Evolutionary conservation across 768 basidiomycete genomes (phyloP), one percentile per base, ranked within the genome.

Genomic region (Rhizopogon rudus): DNA sequence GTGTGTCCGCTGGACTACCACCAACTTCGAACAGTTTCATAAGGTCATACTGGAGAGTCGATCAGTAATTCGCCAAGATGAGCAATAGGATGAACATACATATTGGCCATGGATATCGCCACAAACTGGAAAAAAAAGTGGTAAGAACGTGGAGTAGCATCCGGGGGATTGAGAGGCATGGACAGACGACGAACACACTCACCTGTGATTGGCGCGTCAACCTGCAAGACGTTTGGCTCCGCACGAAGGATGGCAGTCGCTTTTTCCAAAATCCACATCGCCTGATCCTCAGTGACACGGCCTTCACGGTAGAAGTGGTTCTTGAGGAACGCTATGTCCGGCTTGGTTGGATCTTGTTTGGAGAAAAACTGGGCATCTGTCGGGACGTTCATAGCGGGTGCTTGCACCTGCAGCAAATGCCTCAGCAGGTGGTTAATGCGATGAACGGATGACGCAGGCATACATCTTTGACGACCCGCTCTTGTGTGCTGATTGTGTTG

Each of bases 91-190:
- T 52, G 37, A 53, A 63, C 90, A 69, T 63, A 97, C 96, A 75
- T 99, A 99, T 91, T 99, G 96, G 1, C 96, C 96, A 64, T 98
- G 96, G 44, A 98, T 97, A 74, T 98, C 96, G 46, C 96, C 97
- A 70, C 96, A 98, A 39, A 94, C 93, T 93, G 63, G n/a, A 20
- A 54, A 57, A 40, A 51, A 54, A 55, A 17, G 39, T 17, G 37
- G 20, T 44, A 14, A 56, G 25, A 48, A 33, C 3, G 35, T 37
- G 1, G 14, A 29, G 63, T 29, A 61, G 55, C 28, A 44, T 22
- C 37, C 6, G 16, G n/a, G 52, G 35, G 17, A 39, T n/a, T 17
- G 40, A 25, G 4, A 25, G 25, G 25, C 25, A 25, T 25, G 31
- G 1, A 31, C 10, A 40, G 12, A 14, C 39, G 22, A 14, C 7